Evolutionary conservation across 345 rosid species (phyloP), one percentile per base, ranked within the genome.

Genomic region (Eucalyptus cloeziana): DNA sequence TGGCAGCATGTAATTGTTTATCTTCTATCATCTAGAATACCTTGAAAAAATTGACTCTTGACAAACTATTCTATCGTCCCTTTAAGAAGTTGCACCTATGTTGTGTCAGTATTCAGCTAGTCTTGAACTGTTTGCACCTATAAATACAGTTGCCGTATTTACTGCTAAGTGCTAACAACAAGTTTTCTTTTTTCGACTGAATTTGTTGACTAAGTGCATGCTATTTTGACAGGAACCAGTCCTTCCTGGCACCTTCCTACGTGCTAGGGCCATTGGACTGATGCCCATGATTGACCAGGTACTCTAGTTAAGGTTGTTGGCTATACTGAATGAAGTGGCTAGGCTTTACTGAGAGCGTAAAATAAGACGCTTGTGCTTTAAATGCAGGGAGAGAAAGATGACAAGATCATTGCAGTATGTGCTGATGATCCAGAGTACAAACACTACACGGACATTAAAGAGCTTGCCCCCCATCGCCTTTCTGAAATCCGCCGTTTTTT

Each of bases 281-380:
- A 98, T 97, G 99, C 99, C 98, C 56, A 98, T 98, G 99, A 98
- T 98, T 92, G 99, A 98, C 91, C 98, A 95, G 97, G 98, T 96
- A 85, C 43, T 50, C 85, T 76, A 76, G 85, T 76, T 40, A 76
- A 40, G 47, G 47, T 76, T 40, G 30, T 76, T 40, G 85, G 60
- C 37, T 86, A 49, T 17, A 86, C 60, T 76, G 85, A 76, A 76
- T 76, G 15, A 76, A 76, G 47, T 76, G 85, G 85, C 47, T 44
- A 76, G 54, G 86, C 71, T 71, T 45, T 47, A 44, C 5, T 49
- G 37, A 85, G 24, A 45, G 19, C 7, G 15, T 47, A 40, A 40
- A 37, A 54, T n/a, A 31, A n/a, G 58, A 76, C 6, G 1, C 86
- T 89, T 52, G 19, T 71, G 43, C 76, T 89, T 71, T 80, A 31